Conservation (phyloP, 2,329 filamentous ascomycete species). For the Pseudogymnoascus sp. region DNA sequence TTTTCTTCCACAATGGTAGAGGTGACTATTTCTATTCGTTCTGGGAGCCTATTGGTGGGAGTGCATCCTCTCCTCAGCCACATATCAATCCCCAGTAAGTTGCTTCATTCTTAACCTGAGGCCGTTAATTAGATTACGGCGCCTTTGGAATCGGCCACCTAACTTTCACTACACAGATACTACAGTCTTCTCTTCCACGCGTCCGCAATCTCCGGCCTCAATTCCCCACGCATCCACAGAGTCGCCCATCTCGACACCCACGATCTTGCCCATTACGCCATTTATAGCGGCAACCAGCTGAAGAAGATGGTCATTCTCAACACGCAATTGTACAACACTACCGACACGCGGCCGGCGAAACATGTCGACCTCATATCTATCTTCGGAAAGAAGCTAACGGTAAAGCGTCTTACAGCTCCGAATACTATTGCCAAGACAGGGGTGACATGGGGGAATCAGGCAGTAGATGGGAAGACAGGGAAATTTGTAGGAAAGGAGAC, state of each 20-base stretch:
- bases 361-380: neutral
- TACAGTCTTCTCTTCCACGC: neutral
- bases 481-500: neutral
- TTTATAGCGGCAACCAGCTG: neutral
- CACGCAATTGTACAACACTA: neutral
- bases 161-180: neutral
- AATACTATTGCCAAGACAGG: neutral
- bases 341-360: neutral
- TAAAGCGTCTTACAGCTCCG: neutral
- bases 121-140: no score
- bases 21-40: conserved; percentile 11
- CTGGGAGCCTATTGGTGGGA: conserved; percentile 20
- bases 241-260: neutral
- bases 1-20: conserved; percentile 22
- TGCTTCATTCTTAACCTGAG: neutral
- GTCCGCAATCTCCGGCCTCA: neutral
- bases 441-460: neutral
- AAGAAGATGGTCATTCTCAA: neutral
- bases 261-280: neutral
- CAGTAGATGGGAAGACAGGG: neutral
- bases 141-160: neutral
- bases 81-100: neutral
- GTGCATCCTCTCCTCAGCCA: neutral
- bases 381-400: neutral
- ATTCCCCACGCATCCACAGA: neutral